Percentiles rank a stretch among this genome's conserved stretches.
phyloP scores from a whole-genome alignment of 1,284 basidiomycete species.

The Trichosporon coremiiforme region DNA sequence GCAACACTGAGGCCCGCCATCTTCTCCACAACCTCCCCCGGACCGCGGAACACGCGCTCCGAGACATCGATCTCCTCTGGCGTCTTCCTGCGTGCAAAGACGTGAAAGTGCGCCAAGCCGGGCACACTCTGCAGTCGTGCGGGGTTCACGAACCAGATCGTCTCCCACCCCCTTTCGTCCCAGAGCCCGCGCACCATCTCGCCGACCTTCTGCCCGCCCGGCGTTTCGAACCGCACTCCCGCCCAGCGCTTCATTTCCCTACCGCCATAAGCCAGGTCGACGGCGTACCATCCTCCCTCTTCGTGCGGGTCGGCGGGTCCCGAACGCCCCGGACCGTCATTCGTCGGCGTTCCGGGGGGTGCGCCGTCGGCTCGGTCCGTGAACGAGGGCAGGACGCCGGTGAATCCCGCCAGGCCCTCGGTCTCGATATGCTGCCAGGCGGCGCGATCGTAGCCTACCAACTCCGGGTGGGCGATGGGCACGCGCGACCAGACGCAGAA shows the following conservation, averaged over 20 bases:
- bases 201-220: slow-evolving; percentile 49
- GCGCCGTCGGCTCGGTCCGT: not conserved
- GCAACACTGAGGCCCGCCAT: not conserved
- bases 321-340: not conserved
- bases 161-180: slow-evolving; percentile 54
- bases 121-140: slow-evolving; percentile 52
- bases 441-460: slow-evolving; percentile 43
- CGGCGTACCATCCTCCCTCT: slow-evolving; percentile 41
- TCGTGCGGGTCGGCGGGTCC: slow-evolving; percentile 21
- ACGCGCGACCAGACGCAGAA: slow-evolving; percentile 54
- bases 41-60: slow-evolving; percentile 17
- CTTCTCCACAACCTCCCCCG: no score
- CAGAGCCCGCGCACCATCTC: slow-evolving; percentile 52
- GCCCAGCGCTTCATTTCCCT: slow-evolving; percentile 42
- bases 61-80: slow-evolving; percentile 50
- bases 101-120: slow-evolving; percentile 54
- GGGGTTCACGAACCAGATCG: slow-evolving; percentile 52
- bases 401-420: slow-evolving; percentile 52
- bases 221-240: slow-evolving; percentile 39
- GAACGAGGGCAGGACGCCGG: slow-evolving; percentile 41
- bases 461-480: slow-evolving; percentile 50
- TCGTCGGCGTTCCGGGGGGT: not conserved
- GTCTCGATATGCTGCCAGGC: slow-evolving; percentile 48
- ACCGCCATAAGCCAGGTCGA: slow-evolving; percentile 42
- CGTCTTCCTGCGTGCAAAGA: slow-evolving; percentile 53